Evolutionary conservation across 768 basidiomycete species (phyloP).

Genomic region (Kwoniella bestiolae): DNA sequence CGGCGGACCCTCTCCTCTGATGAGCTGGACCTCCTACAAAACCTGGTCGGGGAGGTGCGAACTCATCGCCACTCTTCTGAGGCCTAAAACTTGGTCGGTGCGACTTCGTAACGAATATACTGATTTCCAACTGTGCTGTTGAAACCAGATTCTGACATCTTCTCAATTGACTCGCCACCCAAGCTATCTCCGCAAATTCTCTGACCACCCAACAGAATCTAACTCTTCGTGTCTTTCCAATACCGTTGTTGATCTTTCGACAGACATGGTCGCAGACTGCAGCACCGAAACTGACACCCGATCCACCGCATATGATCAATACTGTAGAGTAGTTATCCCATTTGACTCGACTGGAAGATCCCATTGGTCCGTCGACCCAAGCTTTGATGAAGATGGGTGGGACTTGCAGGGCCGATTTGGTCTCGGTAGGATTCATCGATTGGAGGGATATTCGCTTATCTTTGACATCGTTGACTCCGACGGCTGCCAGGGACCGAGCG

Average conservation of each 20-base stretch:
- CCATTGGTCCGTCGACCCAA: conserved; percentile 72
- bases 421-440: conserved; percentile 14
- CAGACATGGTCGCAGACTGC: conserved; percentile 70
- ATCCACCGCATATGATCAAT: conserved; percentile 71
- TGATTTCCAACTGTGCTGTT: conserved; percentile 64
- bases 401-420: conserved; percentile 12
- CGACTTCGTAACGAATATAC: conserved; percentile 72
- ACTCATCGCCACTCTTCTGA: conserved; percentile 17
- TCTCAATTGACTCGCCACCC: conserved; percentile 72
- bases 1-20: conserved; percentile 38
- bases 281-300: conserved; percentile 74
- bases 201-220: conserved; percentile 78
- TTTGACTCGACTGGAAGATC: conserved; percentile 65
- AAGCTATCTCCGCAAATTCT: conserved; percentile 77
- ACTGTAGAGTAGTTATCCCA: conserved; percentile 69
- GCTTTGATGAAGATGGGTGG: conserved; percentile 62
- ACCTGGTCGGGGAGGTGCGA: conserved; percentile 49
- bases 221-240: conserved; percentile 63
- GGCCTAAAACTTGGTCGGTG: conserved; percentile 1
- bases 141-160: conserved; percentile 66
- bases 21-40: conserved; percentile 36
- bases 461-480: conserved; percentile 24
- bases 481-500: conserved; percentile 32
- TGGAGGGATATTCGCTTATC: conserved; percentile 31
- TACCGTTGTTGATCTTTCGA: conserved; percentile 65